Percentiles rank a stretch among this genome's conserved stretches.
phyloP scores from a whole-genome alignment of 371 early-diverging fungal species.

The Dinochytrium kinnereticum region DNA sequence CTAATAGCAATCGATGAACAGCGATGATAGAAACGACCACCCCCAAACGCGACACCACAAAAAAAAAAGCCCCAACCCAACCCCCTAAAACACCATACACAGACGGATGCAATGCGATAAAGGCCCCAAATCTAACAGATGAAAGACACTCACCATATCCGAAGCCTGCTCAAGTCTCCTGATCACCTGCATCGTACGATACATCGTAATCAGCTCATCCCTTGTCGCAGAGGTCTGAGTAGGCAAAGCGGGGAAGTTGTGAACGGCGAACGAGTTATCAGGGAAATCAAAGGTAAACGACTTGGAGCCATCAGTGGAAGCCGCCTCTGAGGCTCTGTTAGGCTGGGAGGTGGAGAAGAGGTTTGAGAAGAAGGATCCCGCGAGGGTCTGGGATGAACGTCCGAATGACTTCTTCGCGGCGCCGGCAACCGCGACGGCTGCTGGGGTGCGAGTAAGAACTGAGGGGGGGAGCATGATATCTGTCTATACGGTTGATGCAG shows the following conservation, averaged over 20 bases:
- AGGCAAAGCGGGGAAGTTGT: slow-evolving; percentile 51
- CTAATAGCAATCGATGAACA: no score
- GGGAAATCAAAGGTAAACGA: slow-evolving; percentile 32
- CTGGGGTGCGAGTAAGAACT: not conserved
- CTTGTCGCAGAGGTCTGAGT: slow-evolving; percentile 35
- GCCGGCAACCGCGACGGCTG: not conserved
- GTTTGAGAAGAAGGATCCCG: slow-evolving; percentile 14
- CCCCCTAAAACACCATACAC: no score
- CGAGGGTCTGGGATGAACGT: slow-evolving; percentile 15
- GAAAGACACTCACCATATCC: slow-evolving; percentile 54
- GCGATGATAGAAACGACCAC: no score
- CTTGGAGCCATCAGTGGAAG: not conserved
- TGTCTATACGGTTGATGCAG: slow-evolving; percentile 2
- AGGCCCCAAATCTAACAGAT: slow-evolving; percentile 11
- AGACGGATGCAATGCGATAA: no score
- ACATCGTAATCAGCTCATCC: slow-evolving; percentile 79
- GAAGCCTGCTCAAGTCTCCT: slow-evolving; percentile 94
- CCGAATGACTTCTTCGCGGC: not conserved
- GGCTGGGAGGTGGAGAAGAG: slow-evolving; percentile 24
- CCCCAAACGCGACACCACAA: no score
- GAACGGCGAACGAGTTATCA: slow-evolving; percentile 48
- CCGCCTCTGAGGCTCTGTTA: slow-evolving; percentile 4
- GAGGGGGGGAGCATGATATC: not conserved
- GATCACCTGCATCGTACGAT: slow-evolving; percentile 86
- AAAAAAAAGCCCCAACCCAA: no score